Base-by-base conservation (phyloP, 768 basidiomycete genomes). In the Austroboletus festivus region DNA sequence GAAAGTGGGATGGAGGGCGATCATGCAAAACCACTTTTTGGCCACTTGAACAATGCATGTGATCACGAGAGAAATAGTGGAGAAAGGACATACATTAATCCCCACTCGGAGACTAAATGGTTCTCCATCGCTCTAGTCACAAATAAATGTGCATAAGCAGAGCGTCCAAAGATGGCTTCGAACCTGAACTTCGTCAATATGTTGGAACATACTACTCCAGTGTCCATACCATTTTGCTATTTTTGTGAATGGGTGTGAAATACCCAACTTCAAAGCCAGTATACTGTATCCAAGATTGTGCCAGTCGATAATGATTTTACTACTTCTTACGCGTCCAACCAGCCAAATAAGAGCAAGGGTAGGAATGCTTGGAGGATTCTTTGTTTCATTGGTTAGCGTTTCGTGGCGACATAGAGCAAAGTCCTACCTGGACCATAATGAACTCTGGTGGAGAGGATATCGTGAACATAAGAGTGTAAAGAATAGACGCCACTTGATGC, bases 331-430 rank as follows among this genome's bases (percentile, higher is more conserved):
- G 18, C 71, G 62, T 19, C 79, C 79, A 1, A 85, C 82, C 22
- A 93, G 65, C 76, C 89, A 88, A 3, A 89, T 91, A 18, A 98
- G 71, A 3, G 85, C 84, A 16, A 99, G 79, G 0, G 94, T 94
- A 1, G 96, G 96, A 31, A 99, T 93, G 51, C 89, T 89, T 9
- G 96, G 96, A 22, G 96, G 96, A 61, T 98, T 99, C 92, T 99
- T n/a, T 61, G 26, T 46, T 61, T 47, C 16, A 31, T 5, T 16
- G 10, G 16, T 52, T 38, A 52, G 47, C 21, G 35, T 8, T 20
- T 37, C 28, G 24, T 34, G 34, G 38, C 30, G 35, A n/a, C 15
- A 18, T 33, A n/a, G 38, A 22, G 40, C 12, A 22, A 35, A 21
- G 31, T 68, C 81, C 20, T 50, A 93, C 94, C 76, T 97, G 96